phyloP scores from a whole-genome alignment of 2,329 filamentous ascomycete genomes.

The Didymella lethalis region DNA sequence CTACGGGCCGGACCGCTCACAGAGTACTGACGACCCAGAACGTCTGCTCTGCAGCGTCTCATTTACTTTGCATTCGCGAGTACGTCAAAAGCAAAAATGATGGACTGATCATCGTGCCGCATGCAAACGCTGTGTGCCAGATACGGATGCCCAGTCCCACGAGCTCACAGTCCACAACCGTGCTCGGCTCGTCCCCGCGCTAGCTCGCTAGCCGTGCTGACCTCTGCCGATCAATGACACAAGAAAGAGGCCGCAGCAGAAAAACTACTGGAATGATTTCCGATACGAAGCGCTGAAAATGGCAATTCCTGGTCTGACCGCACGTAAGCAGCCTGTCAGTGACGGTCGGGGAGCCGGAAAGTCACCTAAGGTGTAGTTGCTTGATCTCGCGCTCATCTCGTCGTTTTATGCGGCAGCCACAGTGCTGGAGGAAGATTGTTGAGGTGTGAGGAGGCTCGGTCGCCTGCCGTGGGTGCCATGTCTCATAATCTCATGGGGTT shows the following conservation, averaged over 20 bases:
- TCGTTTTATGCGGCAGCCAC: slow-evolving; percentile 18
- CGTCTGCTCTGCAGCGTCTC: slow-evolving; percentile 3
- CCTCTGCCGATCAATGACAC: slow-evolving; percentile 13
- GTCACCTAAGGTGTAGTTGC: slow-evolving; percentile 1
- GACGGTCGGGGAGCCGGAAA: slow-evolving; percentile 15
- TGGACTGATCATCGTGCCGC: slow-evolving; percentile 6
- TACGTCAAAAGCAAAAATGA: not conserved
- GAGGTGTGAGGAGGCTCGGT: slow-evolving; percentile 31
- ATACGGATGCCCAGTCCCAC: slow-evolving; percentile 11
- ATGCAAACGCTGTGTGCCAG: slow-evolving; percentile 5
- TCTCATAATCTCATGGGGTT: slow-evolving; percentile 9
- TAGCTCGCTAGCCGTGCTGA: slow-evolving; percentile 17
- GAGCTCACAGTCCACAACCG: slow-evolving; percentile 13
- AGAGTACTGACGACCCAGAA: not conserved
- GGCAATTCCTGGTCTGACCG: slow-evolving; percentile 5
- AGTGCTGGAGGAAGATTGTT: slow-evolving; percentile 26
- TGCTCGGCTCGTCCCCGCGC: slow-evolving; percentile 20
- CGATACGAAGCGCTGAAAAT: slow-evolving; percentile 5
- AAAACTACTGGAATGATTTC: slow-evolving; percentile 3
- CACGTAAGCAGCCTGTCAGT: slow-evolving; percentile 4
- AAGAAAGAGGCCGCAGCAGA: not conserved
- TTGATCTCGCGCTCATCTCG: slow-evolving; percentile 18
- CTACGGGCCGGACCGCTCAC: slow-evolving; percentile 25
- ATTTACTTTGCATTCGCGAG: not conserved
- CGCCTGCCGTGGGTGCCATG: slow-evolving; percentile 23